Evolutionary conservation across 2,329 filamentous ascomycete genomes (phyloP), one percentile per base, ranked within the genome.

Genomic region (Chrysosphaeria jannelii): DNA sequence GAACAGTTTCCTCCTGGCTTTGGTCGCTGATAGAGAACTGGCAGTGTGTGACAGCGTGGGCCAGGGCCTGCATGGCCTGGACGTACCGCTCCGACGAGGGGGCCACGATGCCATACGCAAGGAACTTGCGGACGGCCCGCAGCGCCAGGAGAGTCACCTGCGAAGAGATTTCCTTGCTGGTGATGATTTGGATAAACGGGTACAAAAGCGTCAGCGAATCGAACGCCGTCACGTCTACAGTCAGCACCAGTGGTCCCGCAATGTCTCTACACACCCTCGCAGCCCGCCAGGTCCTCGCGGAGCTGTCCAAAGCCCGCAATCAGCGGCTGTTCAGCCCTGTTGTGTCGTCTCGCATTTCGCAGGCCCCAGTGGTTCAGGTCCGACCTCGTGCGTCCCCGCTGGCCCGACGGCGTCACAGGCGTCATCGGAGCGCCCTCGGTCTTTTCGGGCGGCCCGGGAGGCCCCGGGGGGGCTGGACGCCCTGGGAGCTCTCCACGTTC

Each of bases 1-100:
- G 56, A 9, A 97, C 88, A 25, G 93, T 78, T 44, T 97, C 85
- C 38, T 91, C 85, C 29, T 88, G 78, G 1, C 79, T 67, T 10
- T 76, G 76, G 40, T 97, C 85, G 40, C 76, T 91, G 13, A 85
- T 81, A 44, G 93, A 85, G 37, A 97, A 97, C 29, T 88, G 69
- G 39, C 85, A 97, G 42, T 97, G 81, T 22, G 85, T 97, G 31
- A 97, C 85, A 5, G 85, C 85, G 10, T 78, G 75, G 10, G 81
- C 89, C 14, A 97, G 53, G 4, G 79, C 65, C 43, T 93, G 85
- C 76, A 97, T 90, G 10, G 76, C 85, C 33, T 85, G 56, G 7
- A 74, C 59, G 29, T 93, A 72, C 25, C 79, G 61, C n/a, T 79
- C 81, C 13, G 78, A 91, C 22, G 66, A 57, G 26, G 63, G 61